Conservation (phyloP, 2,329 filamentous ascomycete genomes). For the Neoascochyta sp. region DNA sequence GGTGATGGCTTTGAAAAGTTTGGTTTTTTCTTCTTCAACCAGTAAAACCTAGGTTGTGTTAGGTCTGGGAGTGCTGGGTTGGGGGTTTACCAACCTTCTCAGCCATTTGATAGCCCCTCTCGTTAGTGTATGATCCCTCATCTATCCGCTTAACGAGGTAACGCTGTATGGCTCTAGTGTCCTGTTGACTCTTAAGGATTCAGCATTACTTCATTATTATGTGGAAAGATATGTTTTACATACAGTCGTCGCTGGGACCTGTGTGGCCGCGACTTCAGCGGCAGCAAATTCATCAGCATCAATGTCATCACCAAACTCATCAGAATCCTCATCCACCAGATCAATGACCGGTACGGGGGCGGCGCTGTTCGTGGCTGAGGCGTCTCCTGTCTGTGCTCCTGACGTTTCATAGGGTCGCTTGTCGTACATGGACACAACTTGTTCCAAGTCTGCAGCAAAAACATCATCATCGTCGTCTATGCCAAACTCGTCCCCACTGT, state of each 20-base stretch:
- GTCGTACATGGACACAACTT: constrained; percentile 56
- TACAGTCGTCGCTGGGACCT: constrained; percentile 56
- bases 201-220: constrained; percentile 50
- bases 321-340: constrained; percentile 46
- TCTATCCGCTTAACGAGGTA: constrained; percentile 76
- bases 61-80: constrained; percentile 7
- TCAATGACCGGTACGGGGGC: constrained; percentile 18
- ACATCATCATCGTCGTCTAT: constrained; percentile 47
- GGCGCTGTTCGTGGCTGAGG: constrained; percentile 3
- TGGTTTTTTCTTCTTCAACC: constrained; percentile 74
- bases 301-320: constrained; percentile 65
- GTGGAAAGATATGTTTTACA: constrained; percentile 41
- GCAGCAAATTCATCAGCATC: constrained; percentile 69
- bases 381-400: constrained; percentile 2
- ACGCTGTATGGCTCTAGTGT: constrained; percentile 74
- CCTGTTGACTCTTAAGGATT: constrained; percentile 64
- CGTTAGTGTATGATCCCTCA: constrained; percentile 64
- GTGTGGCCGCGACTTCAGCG: constrained; percentile 68
- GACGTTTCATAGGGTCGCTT: constrained; percentile 34
- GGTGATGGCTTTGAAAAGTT: constrained; percentile 63
- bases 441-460: constrained; percentile 56
- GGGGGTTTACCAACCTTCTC: constrained; percentile 62
- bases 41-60: constrained; percentile 63
- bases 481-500: constrained; percentile 45
- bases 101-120: constrained; percentile 55